A percentile compares a stretch with the other conserved stretches of the same genome.
These are phyloP conservation scores for Niveomyces coronatus DNA, from an alignment of 2,329 filamentous ascomycete species.

Conservation along the genomic window DNA sequence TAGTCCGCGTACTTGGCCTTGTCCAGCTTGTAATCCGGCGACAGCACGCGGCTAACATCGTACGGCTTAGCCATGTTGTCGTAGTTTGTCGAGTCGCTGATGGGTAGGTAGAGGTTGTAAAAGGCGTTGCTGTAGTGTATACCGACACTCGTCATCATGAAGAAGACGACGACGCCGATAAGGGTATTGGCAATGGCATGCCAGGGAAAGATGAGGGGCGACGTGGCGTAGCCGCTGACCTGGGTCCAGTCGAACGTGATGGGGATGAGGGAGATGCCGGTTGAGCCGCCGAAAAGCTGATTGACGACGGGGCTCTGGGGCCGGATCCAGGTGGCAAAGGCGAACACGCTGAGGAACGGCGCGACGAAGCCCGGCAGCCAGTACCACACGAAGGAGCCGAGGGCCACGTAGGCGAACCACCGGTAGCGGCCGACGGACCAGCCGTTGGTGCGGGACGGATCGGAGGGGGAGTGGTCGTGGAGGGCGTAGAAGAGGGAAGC, in stretches of 20 bases:
- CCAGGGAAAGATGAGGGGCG: conserved; percentile 30
- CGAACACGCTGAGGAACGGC: conserved; percentile 42
- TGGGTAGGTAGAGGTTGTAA: conserved; percentile 42
- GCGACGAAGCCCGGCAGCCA: conserved; percentile 42
- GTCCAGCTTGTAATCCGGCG: conserved; percentile 35
- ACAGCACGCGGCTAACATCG: conserved; percentile 42
- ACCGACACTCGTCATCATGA: conserved; percentile 34
- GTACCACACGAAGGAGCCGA: conserved; percentile 39
- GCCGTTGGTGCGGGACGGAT: conserved; percentile 31
- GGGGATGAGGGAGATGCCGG: conserved; percentile 42
- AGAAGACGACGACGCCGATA: conserved; percentile 31
- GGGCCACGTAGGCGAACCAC: conserved; percentile 33
- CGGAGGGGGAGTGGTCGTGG: conserved; percentile 29
- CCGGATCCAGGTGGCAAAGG: conserved; percentile 44
- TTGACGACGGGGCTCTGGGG: conserved; percentile 44
- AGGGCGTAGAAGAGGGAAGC: conserved; percentile 36
- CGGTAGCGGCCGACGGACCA: conserved; percentile 36
- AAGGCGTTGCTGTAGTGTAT: conserved; percentile 35
- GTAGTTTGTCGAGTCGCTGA: conserved; percentile 42
- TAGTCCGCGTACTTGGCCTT: conserved; percentile 38
- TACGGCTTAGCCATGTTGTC: conserved; percentile 45
- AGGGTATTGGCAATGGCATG: conserved; percentile 38
- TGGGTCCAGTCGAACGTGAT: conserved; percentile 39
- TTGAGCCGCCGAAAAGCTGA: conserved; percentile 44
- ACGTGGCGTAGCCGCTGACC: conserved; percentile 30